Conservation (phyloP, 73 alveolate genomes). For the Blepharisma stoltei region DNA sequence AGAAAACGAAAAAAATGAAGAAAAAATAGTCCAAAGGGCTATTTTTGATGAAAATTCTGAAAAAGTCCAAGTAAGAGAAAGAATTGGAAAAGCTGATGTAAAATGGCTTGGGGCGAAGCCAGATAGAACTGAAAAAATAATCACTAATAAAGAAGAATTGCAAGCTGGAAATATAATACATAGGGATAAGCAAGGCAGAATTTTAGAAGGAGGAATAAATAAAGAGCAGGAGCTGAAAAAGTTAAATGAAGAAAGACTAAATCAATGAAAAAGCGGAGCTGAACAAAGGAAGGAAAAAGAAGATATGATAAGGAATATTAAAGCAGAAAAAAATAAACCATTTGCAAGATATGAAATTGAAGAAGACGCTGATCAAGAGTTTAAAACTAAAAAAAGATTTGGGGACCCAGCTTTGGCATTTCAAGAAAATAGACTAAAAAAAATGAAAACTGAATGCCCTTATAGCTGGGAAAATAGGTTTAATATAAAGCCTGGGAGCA, state of each 20-base stretch:
- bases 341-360: slow-evolving; percentile 52
- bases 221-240: slow-evolving; percentile 22
- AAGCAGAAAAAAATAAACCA: slow-evolving; percentile 37
- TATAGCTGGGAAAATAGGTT: slow-evolving; percentile 69
- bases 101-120: slow-evolving; percentile 14
- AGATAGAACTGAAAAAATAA: neutral
- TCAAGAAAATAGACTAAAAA: slow-evolving; percentile 21
- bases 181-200: neutral
- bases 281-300: slow-evolving; percentile 35
- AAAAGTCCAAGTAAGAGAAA: neutral
- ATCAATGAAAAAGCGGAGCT: slow-evolving; percentile 54
- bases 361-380: slow-evolving; percentile 40
- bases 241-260: slow-evolving; percentile 44
- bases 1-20: neutral
- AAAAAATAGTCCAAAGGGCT: neutral
- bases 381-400: slow-evolving; percentile 41
- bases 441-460: neutral
- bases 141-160: neutral
- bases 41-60: neutral
- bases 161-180: neutral
- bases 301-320: neutral
- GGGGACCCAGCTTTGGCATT: slow-evolving; percentile 60
- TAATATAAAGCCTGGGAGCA: slow-evolving; percentile 88
- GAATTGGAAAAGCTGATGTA: neutral
- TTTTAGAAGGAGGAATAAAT: slow-evolving; percentile 22